Conservation (phyloP, 148 eudicot genomes). For the Rhododendron mucronatum region DNA sequence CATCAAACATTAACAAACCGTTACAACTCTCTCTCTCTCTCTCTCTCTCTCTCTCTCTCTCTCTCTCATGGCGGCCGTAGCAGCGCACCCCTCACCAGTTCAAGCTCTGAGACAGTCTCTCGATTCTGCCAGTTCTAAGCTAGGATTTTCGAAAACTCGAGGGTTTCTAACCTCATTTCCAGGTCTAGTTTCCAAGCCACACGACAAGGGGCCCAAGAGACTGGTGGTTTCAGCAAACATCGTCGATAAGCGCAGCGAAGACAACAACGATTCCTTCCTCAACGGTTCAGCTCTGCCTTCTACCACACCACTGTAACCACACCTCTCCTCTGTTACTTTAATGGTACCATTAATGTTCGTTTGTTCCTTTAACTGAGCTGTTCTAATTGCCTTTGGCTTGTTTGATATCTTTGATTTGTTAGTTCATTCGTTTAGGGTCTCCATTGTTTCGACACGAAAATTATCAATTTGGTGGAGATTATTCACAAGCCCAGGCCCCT, state of each 20-base stretch:
- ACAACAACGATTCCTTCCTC: conserved; percentile 7
- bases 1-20: not conserved
- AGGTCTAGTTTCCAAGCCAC: conserved; percentile 17
- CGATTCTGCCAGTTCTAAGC: not conserved
- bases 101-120: conserved; percentile 5
- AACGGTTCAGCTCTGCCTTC: conserved; percentile 14
- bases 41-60: not conserved
- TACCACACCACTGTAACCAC: conserved; percentile 13
- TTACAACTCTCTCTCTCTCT: not conserved
- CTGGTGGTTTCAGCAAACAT: conserved; percentile 34
- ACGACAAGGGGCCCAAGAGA: conserved; percentile 10
- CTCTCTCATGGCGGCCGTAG: conserved; percentile 31
- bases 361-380: not conserved
- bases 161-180: conserved; percentile 5
- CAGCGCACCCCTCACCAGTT: conserved; percentile 16
- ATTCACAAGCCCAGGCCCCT: too few relatives aligned
- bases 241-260: conserved; percentile 21
- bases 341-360: too few relatives aligned
- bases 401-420: not conserved
- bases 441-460: not conserved
- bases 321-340: not conserved
- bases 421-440: not conserved
- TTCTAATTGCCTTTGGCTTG: not conserved
- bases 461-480: not conserved
- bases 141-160: conserved; percentile 7